These are phyloP conservation scores for Entomortierella parvispora DNA, from an alignment of 192 early-diverging fungal genomes.

Conservation along the genomic window DNA sequence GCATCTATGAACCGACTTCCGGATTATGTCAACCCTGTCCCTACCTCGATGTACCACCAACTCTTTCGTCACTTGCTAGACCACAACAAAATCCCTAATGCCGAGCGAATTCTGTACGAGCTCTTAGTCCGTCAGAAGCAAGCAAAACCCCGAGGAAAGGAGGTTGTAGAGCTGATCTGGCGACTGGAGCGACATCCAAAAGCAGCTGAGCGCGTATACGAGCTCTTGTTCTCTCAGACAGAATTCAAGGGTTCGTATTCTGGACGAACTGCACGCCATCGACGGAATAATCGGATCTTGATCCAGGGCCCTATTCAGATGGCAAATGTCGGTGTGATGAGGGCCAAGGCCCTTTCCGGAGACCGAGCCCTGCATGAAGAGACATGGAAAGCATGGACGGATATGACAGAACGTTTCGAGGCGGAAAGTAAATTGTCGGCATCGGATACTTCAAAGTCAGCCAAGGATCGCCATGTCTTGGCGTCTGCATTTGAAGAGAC, in stretches of 20 bases:
- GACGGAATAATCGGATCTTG: constrained; percentile 18
- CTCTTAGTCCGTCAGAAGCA: constrained; percentile 25
- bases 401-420: constrained; percentile 16
- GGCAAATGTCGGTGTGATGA: constrained; percentile 43
- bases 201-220: constrained; percentile 42
- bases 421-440: background rate
- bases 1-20: background rate
- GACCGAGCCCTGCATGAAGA: constrained; percentile 6
- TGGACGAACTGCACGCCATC: no score
- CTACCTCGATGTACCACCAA: constrained; percentile 17
- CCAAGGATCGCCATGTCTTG: constrained; percentile 11
- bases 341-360: constrained; percentile 21
- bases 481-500: constrained; percentile 37
- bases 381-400: constrained; percentile 25
- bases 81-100: constrained; percentile 9
- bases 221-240: constrained; percentile 33
- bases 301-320: constrained; percentile 31
- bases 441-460: background rate
- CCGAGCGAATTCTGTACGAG: constrained; percentile 37
- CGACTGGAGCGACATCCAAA: constrained; percentile 19
- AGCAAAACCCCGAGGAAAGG: constrained; percentile 8
- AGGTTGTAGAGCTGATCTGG: constrained; percentile 46
- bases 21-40: background rate
- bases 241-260: background rate
- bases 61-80: constrained; percentile 34